Evolutionary conservation across 306 rosid species (phyloP).

Genomic region (Alnus rubra): DNA sequence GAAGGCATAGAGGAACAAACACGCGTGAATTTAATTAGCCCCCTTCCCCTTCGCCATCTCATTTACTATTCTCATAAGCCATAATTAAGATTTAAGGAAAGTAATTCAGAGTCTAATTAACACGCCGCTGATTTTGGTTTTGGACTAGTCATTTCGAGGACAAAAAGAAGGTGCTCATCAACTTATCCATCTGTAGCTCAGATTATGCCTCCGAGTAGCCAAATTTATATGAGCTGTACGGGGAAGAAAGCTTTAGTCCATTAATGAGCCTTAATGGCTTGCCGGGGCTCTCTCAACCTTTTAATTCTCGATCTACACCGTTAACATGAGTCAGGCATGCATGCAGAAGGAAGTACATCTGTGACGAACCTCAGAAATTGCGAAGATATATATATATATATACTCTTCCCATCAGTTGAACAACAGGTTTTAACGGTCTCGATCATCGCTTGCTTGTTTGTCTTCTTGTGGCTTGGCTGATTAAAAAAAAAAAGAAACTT

Average conservation of each 20-base stretch:
- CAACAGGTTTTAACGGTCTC: conserved; percentile 49
- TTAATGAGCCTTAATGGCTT: too few relatives aligned
- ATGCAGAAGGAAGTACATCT: conserved; percentile 42
- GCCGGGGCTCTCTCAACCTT: background rate
- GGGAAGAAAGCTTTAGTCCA: background rate
- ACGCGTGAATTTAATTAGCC: too few relatives aligned
- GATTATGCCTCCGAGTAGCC: conserved; percentile 17
- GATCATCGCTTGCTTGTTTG: conserved; percentile 39
- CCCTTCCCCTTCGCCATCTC: background rate
- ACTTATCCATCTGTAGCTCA: background rate
- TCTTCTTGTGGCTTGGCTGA: conserved; percentile 45
- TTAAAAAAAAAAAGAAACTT: conserved; percentile 18
- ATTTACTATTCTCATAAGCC: background rate
- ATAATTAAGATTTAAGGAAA: background rate
- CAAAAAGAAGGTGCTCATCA: conserved; percentile 13
- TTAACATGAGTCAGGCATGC: conserved; percentile 20
- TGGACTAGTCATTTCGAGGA: background rate
- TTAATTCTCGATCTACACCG: background rate
- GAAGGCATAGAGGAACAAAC: too few relatives aligned
- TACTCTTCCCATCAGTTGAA: conserved; percentile 28
- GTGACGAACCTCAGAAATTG: conserved; percentile 18
- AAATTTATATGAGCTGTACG: conserved; percentile 12
- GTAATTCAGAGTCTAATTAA: too few relatives aligned
- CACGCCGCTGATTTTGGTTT: conserved; percentile 19
- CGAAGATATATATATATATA: conserved; percentile 2